These are phyloP conservation scores for Tricholoma terreum DNA, from an alignment of 768 basidiomycete species.

Conservation along the genomic window DNA sequence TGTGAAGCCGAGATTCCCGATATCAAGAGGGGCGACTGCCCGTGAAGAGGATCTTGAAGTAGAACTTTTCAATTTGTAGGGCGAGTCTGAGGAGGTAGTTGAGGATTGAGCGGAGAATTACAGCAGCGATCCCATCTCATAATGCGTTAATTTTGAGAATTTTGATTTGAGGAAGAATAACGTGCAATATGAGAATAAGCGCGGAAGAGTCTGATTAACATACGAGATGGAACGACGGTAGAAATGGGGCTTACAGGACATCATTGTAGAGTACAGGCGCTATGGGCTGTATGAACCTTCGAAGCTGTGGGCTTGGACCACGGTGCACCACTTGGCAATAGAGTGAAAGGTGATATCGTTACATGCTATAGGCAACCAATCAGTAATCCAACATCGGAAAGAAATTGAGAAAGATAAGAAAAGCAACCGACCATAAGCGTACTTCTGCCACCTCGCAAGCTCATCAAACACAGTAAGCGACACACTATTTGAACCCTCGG, in stretches of 20 bases:
- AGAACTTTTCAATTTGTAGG: constrained; percentile 67
- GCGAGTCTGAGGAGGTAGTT: constrained; percentile 78
- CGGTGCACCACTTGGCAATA: constrained; percentile 65
- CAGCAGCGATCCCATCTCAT: constrained; percentile 62
- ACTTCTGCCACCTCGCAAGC: too few species aligned
- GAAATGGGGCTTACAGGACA: constrained; percentile 50
- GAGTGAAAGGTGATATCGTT: constrained; percentile 89
- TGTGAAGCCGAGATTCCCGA: too few species aligned
- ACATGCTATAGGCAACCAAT: constrained; percentile 37
- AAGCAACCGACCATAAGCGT: too few species aligned
- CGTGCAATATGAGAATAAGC: constrained; percentile 42
- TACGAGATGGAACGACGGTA: too few species aligned
- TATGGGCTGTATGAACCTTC: constrained; percentile 66
- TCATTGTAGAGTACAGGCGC: constrained; percentile 77
- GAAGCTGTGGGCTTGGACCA: constrained; percentile 74
- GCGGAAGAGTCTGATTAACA: not conserved
- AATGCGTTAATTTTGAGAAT: too few species aligned
- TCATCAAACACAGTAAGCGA: too few species aligned
- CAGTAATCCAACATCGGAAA: too few species aligned
- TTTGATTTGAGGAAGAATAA: too few species aligned
- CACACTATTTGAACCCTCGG: too few species aligned
- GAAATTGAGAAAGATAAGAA: too few species aligned
- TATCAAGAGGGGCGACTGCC: constrained; percentile 80
- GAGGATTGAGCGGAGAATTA: constrained; percentile 59
- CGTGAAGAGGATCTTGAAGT: constrained; percentile 80